Conservation (phyloP, 2,329 filamentous ascomycete species). For the Penicillium sp. region DNA sequence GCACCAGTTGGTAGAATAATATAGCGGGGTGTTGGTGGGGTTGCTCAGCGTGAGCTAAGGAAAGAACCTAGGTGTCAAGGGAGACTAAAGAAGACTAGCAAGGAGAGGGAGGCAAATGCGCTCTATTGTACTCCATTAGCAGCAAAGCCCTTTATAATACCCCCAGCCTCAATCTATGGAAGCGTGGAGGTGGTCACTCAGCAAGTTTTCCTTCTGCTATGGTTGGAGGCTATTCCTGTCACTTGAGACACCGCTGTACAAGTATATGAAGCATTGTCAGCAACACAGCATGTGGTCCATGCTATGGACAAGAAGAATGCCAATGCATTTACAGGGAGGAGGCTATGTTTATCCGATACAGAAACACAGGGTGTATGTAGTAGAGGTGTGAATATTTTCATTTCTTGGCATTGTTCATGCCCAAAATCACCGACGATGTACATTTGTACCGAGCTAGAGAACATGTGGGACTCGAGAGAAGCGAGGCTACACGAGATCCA, state of each 20-base stretch:
- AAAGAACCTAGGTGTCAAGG: neutral
- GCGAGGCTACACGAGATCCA: neutral
- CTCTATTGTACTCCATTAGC: neutral
- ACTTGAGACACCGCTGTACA: slow-evolving; percentile 7
- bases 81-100: neutral
- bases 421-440: neutral
- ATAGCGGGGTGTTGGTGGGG: slow-evolving; percentile 8
- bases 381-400: neutral
- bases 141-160: neutral
- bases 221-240: slow-evolving; percentile 5
- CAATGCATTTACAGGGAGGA: neutral
- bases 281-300: neutral
- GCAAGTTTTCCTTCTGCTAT: neutral
- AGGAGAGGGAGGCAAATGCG: neutral
- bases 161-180: neutral
- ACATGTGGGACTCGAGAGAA: neutral
- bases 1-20: neutral
- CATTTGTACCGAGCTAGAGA: neutral
- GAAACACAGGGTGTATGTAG: neutral
- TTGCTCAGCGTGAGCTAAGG: neutral
- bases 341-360: neutral
- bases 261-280: neutral
- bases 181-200: neutral
- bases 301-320: neutral
- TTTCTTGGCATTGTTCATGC: neutral